A percentile compares a stretch with the other conserved stretches of the same genome.
Evolutionary conservation across 768 basidiomycete species (phyloP).

Genomic region (Tulasnella sp.): DNA sequence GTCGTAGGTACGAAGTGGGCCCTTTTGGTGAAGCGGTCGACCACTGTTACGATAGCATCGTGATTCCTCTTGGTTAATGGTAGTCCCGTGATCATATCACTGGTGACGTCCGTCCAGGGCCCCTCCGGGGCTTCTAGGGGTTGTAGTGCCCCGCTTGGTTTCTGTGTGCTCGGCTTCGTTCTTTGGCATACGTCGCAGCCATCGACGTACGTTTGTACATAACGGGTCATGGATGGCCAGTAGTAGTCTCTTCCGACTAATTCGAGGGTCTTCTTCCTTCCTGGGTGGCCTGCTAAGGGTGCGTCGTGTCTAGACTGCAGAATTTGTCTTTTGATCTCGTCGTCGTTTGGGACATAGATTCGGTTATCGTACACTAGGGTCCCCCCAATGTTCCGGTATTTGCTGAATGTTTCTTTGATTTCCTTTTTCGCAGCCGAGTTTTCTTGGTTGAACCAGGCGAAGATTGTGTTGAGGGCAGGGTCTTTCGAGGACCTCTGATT

Average conservation of each 20-base stretch:
- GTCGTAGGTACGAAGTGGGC: slow-evolving; percentile 33
- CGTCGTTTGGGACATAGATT: not conserved
- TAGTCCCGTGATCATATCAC: slow-evolving; percentile 28
- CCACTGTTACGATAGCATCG: slow-evolving; percentile 28
- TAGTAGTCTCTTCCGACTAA: not conserved
- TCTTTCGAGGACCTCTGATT: not conserved
- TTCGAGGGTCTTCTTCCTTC: not conserved
- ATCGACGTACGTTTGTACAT: not conserved
- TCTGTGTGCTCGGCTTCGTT: not conserved
- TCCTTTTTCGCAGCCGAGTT: not conserved
- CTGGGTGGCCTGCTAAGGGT: not conserved
- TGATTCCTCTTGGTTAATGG: slow-evolving; percentile 19
- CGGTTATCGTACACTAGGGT: not conserved
- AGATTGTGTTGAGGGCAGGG: no score
- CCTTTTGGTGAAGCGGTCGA: slow-evolving; percentile 31
- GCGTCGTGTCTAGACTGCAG: not conserved
- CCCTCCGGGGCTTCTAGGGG: not conserved
- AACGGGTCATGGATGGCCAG: not conserved
- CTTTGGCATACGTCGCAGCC: not conserved
- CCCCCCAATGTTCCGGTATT: no score
- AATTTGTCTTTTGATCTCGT: not conserved
- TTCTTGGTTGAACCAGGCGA: not conserved
- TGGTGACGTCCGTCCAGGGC: not conserved
- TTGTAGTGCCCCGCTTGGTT: not conserved
- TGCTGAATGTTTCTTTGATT: no score